Evolutionary conservation across 139 green algal genomes (phyloP), one percentile per base, ranked within the genome.

Genomic region (Marvania coccoides): DNA sequence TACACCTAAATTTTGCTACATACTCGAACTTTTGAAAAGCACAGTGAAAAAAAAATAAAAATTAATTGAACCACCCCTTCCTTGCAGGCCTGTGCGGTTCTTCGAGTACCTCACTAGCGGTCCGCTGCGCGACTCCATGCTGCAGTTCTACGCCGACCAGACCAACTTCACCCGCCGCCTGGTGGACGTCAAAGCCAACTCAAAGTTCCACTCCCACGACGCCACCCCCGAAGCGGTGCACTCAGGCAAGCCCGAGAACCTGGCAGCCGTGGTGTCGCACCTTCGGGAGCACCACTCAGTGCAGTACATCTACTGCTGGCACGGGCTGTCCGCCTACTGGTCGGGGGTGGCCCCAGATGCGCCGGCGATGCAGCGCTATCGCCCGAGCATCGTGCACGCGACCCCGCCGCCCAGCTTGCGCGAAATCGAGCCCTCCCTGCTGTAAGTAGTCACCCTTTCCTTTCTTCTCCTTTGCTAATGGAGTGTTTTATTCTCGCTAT

Each of bases 311-410:
- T 95, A 95, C 82, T 94, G 88, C 75, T 98, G 92, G 92, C 92
- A 98, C 67, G 89, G 85, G 14, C 78, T 98, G 70, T 83, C 89
- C 2, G 92, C 87, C 9, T 98, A 98, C 77, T 98, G 92, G 92
- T 83, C 79, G 6, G 91, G 91, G 2, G 79, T 97, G 26, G 84
- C 84, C 64, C 83, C 85, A 14, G 67, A 72, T n/a, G 65, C 38
- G 0, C 62, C 48, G n/a, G 74, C 26, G 2, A 57, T 81, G 13
- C 5, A 24, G 14, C 60, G 65, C 58, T 85, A 83, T 62, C 38
- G 63, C 14, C 58, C 78, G 3, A 26, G 48, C 13, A 47, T 81
- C 12, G n/a, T 64, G 31, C 63, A 63, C 65, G 51, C 48, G 26
- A 36, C 58, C 12, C 56, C 64, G 33, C 69, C 66, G 6, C 70